Evolutionary conservation across 2,329 filamentous ascomycete genomes (phyloP).

Genomic region (Clonostachys byssicola): DNA sequence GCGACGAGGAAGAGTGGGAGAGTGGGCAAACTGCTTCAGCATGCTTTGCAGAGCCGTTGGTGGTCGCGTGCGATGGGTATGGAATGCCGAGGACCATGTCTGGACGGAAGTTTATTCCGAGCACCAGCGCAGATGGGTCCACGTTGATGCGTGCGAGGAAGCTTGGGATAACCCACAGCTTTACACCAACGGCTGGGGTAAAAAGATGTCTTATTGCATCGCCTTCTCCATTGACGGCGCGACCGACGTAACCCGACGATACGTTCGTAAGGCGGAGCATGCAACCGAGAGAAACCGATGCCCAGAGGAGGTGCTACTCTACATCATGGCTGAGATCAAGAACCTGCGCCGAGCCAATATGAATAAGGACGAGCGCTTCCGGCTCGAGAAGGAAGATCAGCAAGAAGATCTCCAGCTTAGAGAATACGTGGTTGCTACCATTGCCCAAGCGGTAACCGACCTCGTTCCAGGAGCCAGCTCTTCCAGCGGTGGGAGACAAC

Average conservation of each 20-base stretch:
- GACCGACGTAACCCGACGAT: slow-evolving; percentile 62
- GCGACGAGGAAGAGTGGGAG: slow-evolving; percentile 78
- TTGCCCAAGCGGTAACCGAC: slow-evolving; percentile 68
- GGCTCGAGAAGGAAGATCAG: slow-evolving; percentile 75
- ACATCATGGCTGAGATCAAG: slow-evolving; percentile 90
- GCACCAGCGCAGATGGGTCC: slow-evolving; percentile 91
- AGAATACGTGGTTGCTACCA: slow-evolving; percentile 67
- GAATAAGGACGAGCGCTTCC: slow-evolving; percentile 79
- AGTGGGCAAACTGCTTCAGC: slow-evolving; percentile 98
- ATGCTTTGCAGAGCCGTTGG: slow-evolving; percentile 96
- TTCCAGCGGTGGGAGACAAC: slow-evolving; percentile 9
- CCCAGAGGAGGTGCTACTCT: slow-evolving; percentile 84
- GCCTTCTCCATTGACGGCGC: slow-evolving; percentile 89
- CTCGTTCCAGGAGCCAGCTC: slow-evolving; percentile 49
- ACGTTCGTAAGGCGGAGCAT: slow-evolving; percentile 68
- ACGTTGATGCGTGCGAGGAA: slow-evolving; percentile 92
- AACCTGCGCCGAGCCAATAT: slow-evolving; percentile 78
- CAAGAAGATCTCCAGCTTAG: slow-evolving; percentile 73
- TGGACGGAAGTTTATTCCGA: slow-evolving; percentile 98
- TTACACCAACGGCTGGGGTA: slow-evolving; percentile 92
- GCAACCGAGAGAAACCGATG: slow-evolving; percentile 73
- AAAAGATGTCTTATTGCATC: slow-evolving; percentile 95
- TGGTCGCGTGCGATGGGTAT: slow-evolving; percentile 90
- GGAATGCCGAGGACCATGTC: slow-evolving; percentile 95
- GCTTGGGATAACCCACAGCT: slow-evolving; percentile 91